Percentiles rank a stretch among this genome's conserved stretches.
Evolutionary conservation across 2,329 filamentous ascomycete genomes (phyloP).

Genomic region (Phaeosphaeriaceae sp.): DNA sequence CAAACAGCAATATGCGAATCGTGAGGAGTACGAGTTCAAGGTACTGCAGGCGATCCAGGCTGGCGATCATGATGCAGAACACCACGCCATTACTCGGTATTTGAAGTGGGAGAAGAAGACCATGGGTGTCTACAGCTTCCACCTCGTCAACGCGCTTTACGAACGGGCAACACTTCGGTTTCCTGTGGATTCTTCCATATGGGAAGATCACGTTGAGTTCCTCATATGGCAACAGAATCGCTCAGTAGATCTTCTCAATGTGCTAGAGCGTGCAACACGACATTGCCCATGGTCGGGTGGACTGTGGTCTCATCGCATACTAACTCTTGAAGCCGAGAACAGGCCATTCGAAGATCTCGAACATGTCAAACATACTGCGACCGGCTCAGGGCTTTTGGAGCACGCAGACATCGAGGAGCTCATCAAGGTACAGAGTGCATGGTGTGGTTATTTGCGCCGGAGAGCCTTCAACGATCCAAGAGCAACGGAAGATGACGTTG

Average conservation of each 20-base stretch:
- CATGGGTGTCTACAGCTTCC: constrained; percentile 59
- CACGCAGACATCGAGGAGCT: constrained; percentile 86
- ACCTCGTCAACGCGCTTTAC: constrained; percentile 69
- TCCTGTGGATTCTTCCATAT: constrained; percentile 74
- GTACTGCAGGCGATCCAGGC: constrained; percentile 65
- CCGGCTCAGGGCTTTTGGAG: constrained; percentile 82
- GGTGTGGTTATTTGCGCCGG: constrained; percentile 92
- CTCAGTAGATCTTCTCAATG: constrained; percentile 64
- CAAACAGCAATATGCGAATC: constrained; percentile 67
- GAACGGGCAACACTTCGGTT: constrained; percentile 78
- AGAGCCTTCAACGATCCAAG: constrained; percentile 76
- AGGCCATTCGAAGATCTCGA: constrained; percentile 82
- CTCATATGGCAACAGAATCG: constrained; percentile 60
- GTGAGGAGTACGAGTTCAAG: constrained; percentile 72
- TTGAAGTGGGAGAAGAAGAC: constrained; percentile 82
- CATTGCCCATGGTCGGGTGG: constrained; percentile 94
- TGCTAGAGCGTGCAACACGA: constrained; percentile 80
- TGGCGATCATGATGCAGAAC: constrained; percentile 64
- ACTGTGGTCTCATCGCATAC: constrained; percentile 88
- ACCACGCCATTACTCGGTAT: constrained; percentile 68
- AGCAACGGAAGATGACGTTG: constrained; percentile 76
- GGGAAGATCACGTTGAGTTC: constrained; percentile 85
- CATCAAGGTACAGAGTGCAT: constrained; percentile 88
- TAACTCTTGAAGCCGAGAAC: constrained; percentile 80
- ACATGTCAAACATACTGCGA: constrained; percentile 89